Conservation (phyloP, 352 stramenopile species). For the Globisporangium uncinulatum region DNA sequence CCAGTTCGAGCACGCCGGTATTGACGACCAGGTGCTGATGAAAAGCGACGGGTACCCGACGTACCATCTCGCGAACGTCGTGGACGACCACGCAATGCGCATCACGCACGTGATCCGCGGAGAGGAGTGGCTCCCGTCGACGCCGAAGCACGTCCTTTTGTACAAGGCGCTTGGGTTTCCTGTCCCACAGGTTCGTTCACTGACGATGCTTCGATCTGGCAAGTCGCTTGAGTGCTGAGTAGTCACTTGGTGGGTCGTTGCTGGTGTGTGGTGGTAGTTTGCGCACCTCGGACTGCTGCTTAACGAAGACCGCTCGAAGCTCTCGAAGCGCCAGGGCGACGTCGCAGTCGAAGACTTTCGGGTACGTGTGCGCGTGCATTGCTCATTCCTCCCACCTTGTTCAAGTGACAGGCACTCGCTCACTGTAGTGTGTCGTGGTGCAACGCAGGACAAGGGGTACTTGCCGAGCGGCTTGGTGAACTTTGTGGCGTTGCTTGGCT, state of each 20-base stretch:
- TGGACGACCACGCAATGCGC: conserved; percentile 97
- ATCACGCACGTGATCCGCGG: conserved; percentile 98
- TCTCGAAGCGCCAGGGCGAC: conserved; percentile 98
- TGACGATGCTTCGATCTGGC: background rate
- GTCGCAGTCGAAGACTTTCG: conserved; percentile 96
- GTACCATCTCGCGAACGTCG: conserved; percentile 91
- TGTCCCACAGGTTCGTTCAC: conserved; percentile 37
- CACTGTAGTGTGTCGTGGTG: background rate
- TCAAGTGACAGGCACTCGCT: background rate
- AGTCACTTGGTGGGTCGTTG: background rate
- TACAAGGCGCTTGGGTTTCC: conserved; percentile 87
- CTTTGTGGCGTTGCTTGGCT: conserved; percentile 97
- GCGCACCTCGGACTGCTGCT: conserved; percentile 92
- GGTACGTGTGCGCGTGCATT: conserved; percentile 25
- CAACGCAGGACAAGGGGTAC: conserved; percentile 90
- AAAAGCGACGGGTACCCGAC: conserved; percentile 93
- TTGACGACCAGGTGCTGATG: conserved; percentile 91
- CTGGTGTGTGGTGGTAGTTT: conserved; percentile 39
- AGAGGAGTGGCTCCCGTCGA: conserved; percentile 92
- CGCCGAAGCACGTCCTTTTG: conserved; percentile 88
- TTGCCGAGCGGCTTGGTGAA: conserved; percentile 96
- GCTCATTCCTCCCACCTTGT: background rate
- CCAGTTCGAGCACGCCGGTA: conserved; percentile 78
- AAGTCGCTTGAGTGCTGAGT: background rate
- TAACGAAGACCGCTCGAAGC: conserved; percentile 96